Evolutionary conservation across 306 rosid genomes (phyloP), one percentile per base, ranked within the genome.

Genomic region (Medicago arabica): DNA sequence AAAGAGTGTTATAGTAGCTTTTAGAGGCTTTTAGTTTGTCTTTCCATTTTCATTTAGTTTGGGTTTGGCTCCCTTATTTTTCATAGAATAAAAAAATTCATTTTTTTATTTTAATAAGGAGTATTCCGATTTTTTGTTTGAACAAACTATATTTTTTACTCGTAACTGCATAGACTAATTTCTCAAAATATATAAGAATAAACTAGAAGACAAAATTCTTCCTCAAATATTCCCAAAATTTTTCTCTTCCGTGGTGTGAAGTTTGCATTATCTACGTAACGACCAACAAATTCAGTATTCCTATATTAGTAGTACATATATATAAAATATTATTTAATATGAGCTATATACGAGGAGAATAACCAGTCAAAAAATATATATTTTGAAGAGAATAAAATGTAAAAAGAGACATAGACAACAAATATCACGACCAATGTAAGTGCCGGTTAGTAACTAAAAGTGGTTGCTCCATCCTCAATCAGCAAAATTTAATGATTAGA

Each of bases 391-490:
- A 66, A 25, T 10, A 38, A 78, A 63, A 70, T 72, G 49, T 23
- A 57, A 25, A 69, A 67, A 41, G 69, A 50, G 69, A 71, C 15
- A 74, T 73, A 58, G 79, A 65, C 59, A 87, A 68, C 8, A 81
- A 81, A 80, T 41, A 64, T 73, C 4, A 50, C 47, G 81, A 82
- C 67, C 82, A 75, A 49, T 53, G 69, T 72, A 75, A 82, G 83
- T 80, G 87, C 85, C 72, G 88, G 90, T 87, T 80, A 84, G 91
- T 84, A 87, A 84, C 88, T 80, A 85, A 82, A 82, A 86, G 91
- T 84, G 76, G 95, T 87, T 87, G 85, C 66, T 76, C 83, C 77
- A 86, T 89, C 90, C 76, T 76, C 87, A 63, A 70, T 88, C 89
- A 86, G 85, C 61, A 2, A 79, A 65, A 74, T 70, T 54, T 21